Base-by-base conservation (phyloP, 176 grass and related monocot genomes). In the Juncus effusus region DNA sequence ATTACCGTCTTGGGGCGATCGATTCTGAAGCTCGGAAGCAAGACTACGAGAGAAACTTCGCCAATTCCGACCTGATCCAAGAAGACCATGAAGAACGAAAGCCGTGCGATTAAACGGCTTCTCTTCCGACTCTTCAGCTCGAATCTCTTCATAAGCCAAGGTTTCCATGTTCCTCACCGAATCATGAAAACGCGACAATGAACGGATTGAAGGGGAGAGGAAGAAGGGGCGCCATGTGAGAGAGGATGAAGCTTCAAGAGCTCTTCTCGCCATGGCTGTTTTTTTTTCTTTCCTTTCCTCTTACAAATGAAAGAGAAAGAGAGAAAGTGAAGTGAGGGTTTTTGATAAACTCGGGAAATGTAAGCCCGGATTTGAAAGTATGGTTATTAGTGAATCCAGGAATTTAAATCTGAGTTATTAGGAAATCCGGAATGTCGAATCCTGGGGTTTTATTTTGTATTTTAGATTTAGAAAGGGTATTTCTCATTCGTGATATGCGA, bases 1-100 rank as follows among this genome's bases (percentile, higher is more conserved):
- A 42, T 2, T 83, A 99, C 94, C 88, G 16, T 83, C 67, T 50
- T 83, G 69, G 11, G 85, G 89, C 38, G 78, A 84, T 67, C 72
- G 78, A 37, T 82, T 69, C 2, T 74, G 80, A 75, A 99, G 94
- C 10, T 89, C 72, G 13, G 83, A 86, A 6, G 81, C 94, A 72
- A 99, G 88, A 19, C 42, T 8, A 39, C 94, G 82, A 58, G 88
- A 82, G 75, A 99, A 99, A 68, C 80, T 80, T 53, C 80, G 77
- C 88, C 94, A 99, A 74, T 99, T 99, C 39, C 94, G 89, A 4
- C 88, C 80, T 35, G 94, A 93, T 51, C 94, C 85, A 56, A 99
- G 94, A 41, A 99, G 94, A 42, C 85, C 85, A 28, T 99, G 94
- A 38, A 93, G 80, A 75, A 99, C 78, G 64, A 99, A 93, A 38